These are phyloP conservation scores for Ustilago cynodontis DNA, from an alignment of 1,284 basidiomycete genomes.

Conservation along the genomic window DNA sequence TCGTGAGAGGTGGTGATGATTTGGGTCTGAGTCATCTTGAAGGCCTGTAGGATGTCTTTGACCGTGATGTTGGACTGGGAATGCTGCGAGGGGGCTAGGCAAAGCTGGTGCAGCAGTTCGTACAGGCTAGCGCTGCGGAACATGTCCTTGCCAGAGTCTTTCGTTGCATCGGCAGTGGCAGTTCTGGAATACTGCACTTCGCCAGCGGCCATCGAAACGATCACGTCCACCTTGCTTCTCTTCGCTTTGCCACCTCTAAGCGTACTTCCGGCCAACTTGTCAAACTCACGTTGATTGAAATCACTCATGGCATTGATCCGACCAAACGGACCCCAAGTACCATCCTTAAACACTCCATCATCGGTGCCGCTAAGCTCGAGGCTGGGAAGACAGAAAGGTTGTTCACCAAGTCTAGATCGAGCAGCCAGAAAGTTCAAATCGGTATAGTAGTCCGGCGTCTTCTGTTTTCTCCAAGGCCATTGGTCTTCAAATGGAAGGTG, in stretches of 20 bases:
- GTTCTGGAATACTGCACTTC: conserved; percentile 8
- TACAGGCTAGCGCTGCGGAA: conserved; percentile 1
- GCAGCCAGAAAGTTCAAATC: not conserved
- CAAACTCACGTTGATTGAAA: not conserved
- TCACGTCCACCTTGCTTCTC: not conserved
- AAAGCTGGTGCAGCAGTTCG: not conserved
- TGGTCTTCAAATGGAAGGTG: not conserved
- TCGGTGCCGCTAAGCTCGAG: not conserved
- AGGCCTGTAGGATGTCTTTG: not conserved
- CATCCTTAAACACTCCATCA: not conserved
- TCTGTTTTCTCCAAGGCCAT: not conserved
- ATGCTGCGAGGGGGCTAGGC: not conserved
- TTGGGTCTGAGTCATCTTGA: not conserved
- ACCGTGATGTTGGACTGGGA: not conserved
- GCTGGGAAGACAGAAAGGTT: conserved; percentile 9
- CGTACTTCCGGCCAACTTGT: not conserved
- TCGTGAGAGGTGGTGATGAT: not conserved
- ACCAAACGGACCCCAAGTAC: not conserved
- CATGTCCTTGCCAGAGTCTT: not conserved
- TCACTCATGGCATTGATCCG: too few relatives aligned
- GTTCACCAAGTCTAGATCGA: not conserved
- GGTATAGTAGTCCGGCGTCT: not conserved
- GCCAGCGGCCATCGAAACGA: not conserved
- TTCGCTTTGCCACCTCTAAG: not conserved
- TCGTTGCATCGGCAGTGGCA: not conserved